Conservation (phyloP, 768 basidiomycete species). For the Serendipita indica region DNA sequence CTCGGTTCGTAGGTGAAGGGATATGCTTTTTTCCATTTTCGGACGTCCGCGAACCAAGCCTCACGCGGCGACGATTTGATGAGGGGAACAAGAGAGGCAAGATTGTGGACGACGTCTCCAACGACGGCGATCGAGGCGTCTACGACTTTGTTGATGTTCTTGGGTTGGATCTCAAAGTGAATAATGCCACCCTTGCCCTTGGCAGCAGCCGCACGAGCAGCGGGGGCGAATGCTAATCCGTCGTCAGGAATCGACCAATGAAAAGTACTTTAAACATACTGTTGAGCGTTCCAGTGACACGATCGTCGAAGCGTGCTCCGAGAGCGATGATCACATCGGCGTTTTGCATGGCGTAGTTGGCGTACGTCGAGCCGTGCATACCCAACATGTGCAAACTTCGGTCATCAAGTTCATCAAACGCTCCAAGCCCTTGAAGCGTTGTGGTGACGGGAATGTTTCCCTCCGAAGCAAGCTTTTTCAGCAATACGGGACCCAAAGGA, state of each 20-base stretch:
- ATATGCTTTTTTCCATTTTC: slow-evolving; percentile 69
- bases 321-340: slow-evolving; percentile 97
- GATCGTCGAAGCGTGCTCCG: slow-evolving; percentile 93
- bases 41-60: slow-evolving; percentile 75
- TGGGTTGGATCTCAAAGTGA: slow-evolving; percentile 96
- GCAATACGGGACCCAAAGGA: slow-evolving; percentile 64
- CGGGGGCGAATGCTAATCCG: slow-evolving; percentile 62
- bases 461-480: slow-evolving; percentile 58
- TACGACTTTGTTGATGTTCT: slow-evolving; percentile 98
- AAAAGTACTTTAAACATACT: slow-evolving; percentile 18
- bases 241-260: neutral
- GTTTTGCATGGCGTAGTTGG: slow-evolving; percentile 93
- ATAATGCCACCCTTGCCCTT: slow-evolving; percentile 90
- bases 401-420: slow-evolving; percentile 81
- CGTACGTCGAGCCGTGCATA: slow-evolving; percentile 96
- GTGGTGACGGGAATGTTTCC: slow-evolving; percentile 97
- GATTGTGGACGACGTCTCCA: slow-evolving; percentile 79
- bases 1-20: slow-evolving; percentile 79
- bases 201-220: slow-evolving; percentile 69
- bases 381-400: slow-evolving; percentile 92
- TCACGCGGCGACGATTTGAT: slow-evolving; percentile 48
- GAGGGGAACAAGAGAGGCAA: slow-evolving; percentile 68
- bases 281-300: slow-evolving; percentile 83
- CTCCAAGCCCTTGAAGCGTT: slow-evolving; percentile 88
- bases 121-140: slow-evolving; percentile 87